Percentiles rank a stretch among this genome's conserved stretches.
Evolutionary conservation across 768 basidiomycete genomes (phyloP).

Genomic region (Russula sp.): DNA sequence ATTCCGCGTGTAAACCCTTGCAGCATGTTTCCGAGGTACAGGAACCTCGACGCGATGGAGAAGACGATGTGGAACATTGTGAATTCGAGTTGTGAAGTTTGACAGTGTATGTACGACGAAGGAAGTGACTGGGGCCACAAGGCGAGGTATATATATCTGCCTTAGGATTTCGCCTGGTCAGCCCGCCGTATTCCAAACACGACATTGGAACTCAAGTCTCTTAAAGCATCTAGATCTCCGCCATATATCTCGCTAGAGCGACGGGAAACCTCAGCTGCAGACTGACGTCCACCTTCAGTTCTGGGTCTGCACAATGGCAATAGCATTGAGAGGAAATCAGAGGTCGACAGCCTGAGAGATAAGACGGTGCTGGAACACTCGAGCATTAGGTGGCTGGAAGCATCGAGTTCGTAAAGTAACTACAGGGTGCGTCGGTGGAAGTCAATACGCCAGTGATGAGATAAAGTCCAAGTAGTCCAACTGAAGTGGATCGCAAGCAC

Average conservation of each 20-base stretch:
- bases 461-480: too few species aligned
- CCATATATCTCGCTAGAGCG: too few species aligned
- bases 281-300: too few species aligned
- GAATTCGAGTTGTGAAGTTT: neutral
- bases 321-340: neutral
- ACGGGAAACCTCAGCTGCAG: too few species aligned
- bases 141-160: neutral
- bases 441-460: too few species aligned
- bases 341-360: neutral
- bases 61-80: constrained; percentile 13
- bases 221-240: neutral
- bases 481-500: too few species aligned
- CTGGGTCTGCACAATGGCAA: neutral
- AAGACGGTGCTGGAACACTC: too few species aligned
- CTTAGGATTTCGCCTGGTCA: neutral
- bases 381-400: too few species aligned
- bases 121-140: neutral
- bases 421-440: too few species aligned
- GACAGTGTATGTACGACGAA: neutral
- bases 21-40: constrained; percentile 1
- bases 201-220: neutral
- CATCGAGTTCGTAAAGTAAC: too few species aligned
- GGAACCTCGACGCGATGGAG: constrained; percentile 7
- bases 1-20: constrained; percentile 4
- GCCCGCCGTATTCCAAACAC: neutral